phyloP scores from a whole-genome alignment of 306 rosid species.

The Clitoria ternatea region DNA sequence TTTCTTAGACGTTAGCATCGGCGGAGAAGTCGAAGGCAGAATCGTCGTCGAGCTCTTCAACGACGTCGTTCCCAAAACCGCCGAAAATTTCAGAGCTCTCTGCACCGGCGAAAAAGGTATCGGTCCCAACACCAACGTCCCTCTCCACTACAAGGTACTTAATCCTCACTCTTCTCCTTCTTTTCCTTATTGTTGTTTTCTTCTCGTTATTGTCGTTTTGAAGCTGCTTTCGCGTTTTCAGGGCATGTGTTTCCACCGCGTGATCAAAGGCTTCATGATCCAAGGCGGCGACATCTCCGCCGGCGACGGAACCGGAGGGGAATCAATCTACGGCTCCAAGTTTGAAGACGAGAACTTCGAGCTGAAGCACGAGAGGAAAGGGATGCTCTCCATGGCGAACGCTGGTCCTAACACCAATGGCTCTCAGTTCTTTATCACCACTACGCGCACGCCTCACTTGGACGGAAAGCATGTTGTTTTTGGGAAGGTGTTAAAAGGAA shows the following conservation, averaged over 20 bases:
- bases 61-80: constrained; percentile 73
- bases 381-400: constrained; percentile 71
- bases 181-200: not conserved
- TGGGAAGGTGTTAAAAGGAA: constrained; percentile 66
- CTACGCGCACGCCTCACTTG: constrained; percentile 57
- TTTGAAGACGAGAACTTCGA: constrained; percentile 73
- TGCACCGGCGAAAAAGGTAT: constrained; percentile 73
- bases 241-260: constrained; percentile 63
- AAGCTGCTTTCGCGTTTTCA: not conserved
- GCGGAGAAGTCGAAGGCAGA: constrained; percentile 67
- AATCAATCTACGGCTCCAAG: constrained; percentile 59
- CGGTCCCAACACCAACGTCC: constrained; percentile 42
- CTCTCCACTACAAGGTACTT: constrained; percentile 70
- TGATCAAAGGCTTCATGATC: constrained; percentile 72
- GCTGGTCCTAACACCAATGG: constrained; percentile 59
- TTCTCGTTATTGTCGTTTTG: not conserved
- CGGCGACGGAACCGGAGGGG: constrained; percentile 70
- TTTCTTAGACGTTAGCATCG: constrained; percentile 56
- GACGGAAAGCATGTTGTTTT: constrained; percentile 82
- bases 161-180: too few species aligned
- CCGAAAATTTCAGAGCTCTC: constrained; percentile 71
- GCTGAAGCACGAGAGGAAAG: constrained; percentile 74
- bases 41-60: constrained; percentile 59
- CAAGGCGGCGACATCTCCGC: constrained; percentile 81
- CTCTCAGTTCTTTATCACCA: constrained; percentile 62